A percentile compares a stretch with the other conserved stretches of the same genome.
Evolutionary conservation across 1,284 basidiomycete species (phyloP).

Genomic region (Naganishia sp.): DNA sequence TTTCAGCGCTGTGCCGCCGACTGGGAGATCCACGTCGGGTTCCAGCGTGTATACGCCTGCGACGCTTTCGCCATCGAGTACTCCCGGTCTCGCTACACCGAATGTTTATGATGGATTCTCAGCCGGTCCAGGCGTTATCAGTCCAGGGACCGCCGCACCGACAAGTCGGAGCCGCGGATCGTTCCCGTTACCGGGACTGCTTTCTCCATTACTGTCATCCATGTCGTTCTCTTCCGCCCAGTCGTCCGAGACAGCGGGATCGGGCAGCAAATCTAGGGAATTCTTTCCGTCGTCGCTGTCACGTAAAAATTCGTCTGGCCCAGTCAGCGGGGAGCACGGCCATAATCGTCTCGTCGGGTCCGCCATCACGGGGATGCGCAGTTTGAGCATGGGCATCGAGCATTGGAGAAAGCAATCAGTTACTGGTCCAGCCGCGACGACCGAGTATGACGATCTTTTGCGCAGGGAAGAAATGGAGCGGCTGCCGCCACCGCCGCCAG

Average conservation of each 20-base stretch:
- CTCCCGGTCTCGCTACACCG: conserved; percentile 16
- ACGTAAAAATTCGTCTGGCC: conserved; percentile 16
- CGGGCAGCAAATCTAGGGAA: not conserved
- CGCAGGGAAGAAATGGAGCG: not conserved
- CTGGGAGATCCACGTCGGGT: conserved; percentile 1
- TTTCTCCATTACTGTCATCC: conserved; percentile 2
- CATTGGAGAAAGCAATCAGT: conserved; percentile 16
- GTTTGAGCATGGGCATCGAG: conserved; percentile 21
- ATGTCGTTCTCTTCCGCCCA: not conserved
- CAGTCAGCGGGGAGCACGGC: not conserved
- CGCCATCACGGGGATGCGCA: conserved; percentile 15
- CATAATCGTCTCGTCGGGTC: conserved; percentile 5
- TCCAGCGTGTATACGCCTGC: conserved; percentile 21
- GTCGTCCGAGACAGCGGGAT: too few species aligned
- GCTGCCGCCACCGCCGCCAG: not conserved
- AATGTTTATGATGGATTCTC: conserved; percentile 3
- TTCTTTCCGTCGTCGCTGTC: conserved; percentile 13
- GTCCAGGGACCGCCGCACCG: not conserved
- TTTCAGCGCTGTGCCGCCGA: conserved; percentile 11
- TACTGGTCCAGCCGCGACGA: not conserved
- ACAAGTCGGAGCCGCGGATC: conserved; percentile 2
- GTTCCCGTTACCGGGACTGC: not conserved
- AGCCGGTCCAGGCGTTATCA: not conserved
- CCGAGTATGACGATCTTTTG: conserved; percentile 20
- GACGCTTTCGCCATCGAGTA: conserved; percentile 15